phyloP scores from a whole-genome alignment of 495 filamentous ascomycete genomes.

The Hypoxylon rickii region DNA sequence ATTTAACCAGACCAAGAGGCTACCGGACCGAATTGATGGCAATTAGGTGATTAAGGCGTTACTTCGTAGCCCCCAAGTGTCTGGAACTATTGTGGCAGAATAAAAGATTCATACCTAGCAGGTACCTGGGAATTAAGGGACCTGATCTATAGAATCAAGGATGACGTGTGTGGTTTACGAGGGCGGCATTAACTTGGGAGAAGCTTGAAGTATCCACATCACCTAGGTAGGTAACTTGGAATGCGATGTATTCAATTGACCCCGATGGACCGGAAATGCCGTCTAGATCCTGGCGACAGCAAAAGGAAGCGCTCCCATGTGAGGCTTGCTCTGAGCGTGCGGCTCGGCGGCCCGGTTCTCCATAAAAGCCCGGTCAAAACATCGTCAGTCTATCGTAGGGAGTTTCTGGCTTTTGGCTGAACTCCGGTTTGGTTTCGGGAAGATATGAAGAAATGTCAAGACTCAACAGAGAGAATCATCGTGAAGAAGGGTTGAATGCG shows the following conservation, averaged over 20 bases:
- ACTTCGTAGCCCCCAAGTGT: background rate
- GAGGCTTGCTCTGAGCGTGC: conserved; percentile 12
- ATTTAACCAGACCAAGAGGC: conserved; percentile 25
- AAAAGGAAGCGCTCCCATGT: conserved; percentile 2
- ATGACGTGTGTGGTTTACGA: conserved; percentile 12
- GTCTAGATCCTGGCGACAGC: conserved; percentile 17
- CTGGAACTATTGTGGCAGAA: background rate
- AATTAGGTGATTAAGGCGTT: conserved; percentile 3
- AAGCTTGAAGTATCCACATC: too few relatives aligned
- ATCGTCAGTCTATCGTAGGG: conserved; percentile 16
- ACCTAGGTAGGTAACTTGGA: too few relatives aligned
- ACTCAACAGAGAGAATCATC: background rate
- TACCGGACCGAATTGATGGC: conserved; percentile 25
- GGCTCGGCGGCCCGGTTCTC: conserved; percentile 31
- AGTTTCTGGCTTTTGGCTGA: conserved; percentile 34
- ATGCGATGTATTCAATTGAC: conserved; percentile 12
- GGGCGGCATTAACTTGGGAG: conserved; percentile 16
- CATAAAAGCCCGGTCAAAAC: conserved; percentile 28
- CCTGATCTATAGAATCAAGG: conserved; percentile 8
- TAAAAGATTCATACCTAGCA: background rate
- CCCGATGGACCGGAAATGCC: conserved; percentile 25
- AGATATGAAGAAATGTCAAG: conserved; percentile 11
- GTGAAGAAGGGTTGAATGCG: conserved; percentile 6
- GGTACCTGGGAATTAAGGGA: background rate
- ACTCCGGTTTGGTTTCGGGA: conserved; percentile 14